Evolutionary conservation across 495 filamentous ascomycete species (phyloP).

Genomic region (Trichodelitschia bisporula): DNA sequence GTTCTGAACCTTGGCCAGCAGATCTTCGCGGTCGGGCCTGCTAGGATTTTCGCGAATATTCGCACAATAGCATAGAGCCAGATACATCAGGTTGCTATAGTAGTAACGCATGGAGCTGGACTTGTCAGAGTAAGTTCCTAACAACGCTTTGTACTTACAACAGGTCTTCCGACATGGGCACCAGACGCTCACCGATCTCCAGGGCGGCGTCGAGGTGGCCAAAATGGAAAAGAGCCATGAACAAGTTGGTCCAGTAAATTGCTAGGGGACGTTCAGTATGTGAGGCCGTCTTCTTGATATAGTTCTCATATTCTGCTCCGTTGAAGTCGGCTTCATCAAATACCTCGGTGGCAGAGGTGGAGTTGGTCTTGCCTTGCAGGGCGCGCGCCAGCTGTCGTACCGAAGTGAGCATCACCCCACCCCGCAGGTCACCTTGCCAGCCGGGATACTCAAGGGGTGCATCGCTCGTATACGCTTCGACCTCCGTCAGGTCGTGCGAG

Average conservation of each 20-base stretch:
- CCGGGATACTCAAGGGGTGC: conserved; percentile 50
- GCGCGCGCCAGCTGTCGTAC: conserved; percentile 52
- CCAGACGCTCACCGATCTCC: conserved; percentile 35
- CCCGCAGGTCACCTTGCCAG: conserved; percentile 55
- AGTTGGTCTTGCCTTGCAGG: conserved; percentile 63
- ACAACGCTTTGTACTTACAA: too few species aligned
- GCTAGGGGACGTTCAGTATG: conserved; percentile 26
- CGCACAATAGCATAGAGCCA: conserved; percentile 40
- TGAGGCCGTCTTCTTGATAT: conserved; percentile 22
- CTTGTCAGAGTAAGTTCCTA: too few species aligned
- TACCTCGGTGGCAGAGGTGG: conserved; percentile 25
- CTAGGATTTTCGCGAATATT: conserved; percentile 30
- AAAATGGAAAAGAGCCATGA: conserved; percentile 49
- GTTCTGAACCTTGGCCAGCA: conserved; percentile 27
- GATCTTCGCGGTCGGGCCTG: conserved; percentile 23
- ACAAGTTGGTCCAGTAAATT: conserved; percentile 47
- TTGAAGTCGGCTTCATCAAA: conserved; percentile 52
- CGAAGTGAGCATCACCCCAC: conserved; percentile 46
- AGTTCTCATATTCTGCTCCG: conserved; percentile 35
- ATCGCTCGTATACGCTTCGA: conserved; percentile 50
- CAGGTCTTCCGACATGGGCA: too few species aligned
- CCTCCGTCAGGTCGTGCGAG: conserved; percentile 48
- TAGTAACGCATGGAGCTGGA: conserved; percentile 52
- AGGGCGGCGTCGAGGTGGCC: conserved; percentile 49
- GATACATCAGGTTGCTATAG: conserved; percentile 39